Conservation (phyloP, 345 rosid species). For the Gossypium stocksii region DNA sequence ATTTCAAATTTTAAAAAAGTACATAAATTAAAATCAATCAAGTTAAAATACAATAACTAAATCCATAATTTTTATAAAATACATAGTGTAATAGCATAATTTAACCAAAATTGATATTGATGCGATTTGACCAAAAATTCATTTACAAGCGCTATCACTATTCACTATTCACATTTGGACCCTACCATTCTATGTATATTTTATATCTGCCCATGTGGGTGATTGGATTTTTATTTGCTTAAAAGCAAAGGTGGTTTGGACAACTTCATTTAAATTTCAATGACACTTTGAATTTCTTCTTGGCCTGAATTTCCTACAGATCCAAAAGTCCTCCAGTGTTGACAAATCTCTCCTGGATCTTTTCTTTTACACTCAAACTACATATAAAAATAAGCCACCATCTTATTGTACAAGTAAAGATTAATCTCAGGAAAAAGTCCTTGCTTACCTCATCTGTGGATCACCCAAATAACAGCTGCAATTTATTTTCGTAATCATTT, state of each 20-base stretch:
- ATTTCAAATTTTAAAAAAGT: too few relatives aligned
- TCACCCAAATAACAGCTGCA: neutral
- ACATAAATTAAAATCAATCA: too few relatives aligned
- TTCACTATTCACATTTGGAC: neutral
- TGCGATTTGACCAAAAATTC: conserved; percentile 2
- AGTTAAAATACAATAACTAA: too few relatives aligned
- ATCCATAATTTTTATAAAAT: too few relatives aligned
- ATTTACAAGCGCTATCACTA: neutral
- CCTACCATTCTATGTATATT: neutral
- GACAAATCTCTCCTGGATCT: neutral
- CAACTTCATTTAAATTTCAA: neutral
- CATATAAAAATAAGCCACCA: too few relatives aligned
- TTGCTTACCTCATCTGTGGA: neutral
- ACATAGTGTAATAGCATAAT: too few relatives aligned
- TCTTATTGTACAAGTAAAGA: too few relatives aligned
- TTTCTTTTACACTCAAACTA: neutral
- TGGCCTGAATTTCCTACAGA: neutral
- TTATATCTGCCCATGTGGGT: conserved; percentile 2
- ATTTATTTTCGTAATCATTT: neutral
- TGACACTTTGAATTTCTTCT: neutral
- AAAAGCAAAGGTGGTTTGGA: neutral
- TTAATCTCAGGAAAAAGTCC: neutral
- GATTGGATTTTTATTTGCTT: neutral
- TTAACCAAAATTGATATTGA: neutral
- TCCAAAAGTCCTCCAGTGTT: neutral